These are phyloP conservation scores for Alternaria ventricosa DNA, from an alignment of 2,329 filamentous ascomycete genomes.

Conservation along the genomic window DNA sequence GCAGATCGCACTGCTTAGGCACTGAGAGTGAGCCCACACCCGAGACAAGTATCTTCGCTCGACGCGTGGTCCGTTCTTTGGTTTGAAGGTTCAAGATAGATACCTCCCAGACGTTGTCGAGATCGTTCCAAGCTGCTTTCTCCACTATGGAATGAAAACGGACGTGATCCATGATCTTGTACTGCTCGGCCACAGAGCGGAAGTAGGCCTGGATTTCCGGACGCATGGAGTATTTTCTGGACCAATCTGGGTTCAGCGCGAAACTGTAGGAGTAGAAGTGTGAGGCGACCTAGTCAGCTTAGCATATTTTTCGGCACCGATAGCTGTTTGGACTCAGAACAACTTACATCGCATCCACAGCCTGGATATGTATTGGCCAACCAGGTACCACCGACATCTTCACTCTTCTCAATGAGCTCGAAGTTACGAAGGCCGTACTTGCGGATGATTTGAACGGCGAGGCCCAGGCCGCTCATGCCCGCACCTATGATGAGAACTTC, in stretches of 20 bases:
- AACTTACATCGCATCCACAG: constrained; percentile 43
- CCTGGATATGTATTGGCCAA: constrained; percentile 43
- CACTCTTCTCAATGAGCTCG: constrained; percentile 54
- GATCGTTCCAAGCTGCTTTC: constrained; percentile 55
- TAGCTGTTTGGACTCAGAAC: not conserved
- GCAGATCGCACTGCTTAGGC: constrained; percentile 48
- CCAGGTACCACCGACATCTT: constrained; percentile 48
- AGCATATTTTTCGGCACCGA: not conserved
- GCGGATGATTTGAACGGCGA: constrained; percentile 55
- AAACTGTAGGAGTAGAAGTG: constrained; percentile 70
- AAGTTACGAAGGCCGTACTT: constrained; percentile 49
- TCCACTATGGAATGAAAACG: constrained; percentile 54
- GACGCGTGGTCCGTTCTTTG: constrained; percentile 24
- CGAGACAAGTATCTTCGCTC: constrained; percentile 36
- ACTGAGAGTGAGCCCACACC: constrained; percentile 39
- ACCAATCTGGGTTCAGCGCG: constrained; percentile 66
- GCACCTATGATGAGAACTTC: constrained; percentile 60
- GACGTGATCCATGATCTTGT: constrained; percentile 51
- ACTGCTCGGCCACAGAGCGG: constrained; percentile 40
- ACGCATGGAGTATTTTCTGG: constrained; percentile 62
- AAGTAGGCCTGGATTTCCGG: constrained; percentile 65
- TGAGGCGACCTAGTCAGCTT: constrained; percentile 31
- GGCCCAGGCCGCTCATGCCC: constrained; percentile 56
- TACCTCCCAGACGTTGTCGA: constrained; percentile 49
- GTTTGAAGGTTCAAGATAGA: constrained; percentile 29